Conservation (phyloP, 148 eudicot genomes). For the Persicaria tinctoria region DNA sequence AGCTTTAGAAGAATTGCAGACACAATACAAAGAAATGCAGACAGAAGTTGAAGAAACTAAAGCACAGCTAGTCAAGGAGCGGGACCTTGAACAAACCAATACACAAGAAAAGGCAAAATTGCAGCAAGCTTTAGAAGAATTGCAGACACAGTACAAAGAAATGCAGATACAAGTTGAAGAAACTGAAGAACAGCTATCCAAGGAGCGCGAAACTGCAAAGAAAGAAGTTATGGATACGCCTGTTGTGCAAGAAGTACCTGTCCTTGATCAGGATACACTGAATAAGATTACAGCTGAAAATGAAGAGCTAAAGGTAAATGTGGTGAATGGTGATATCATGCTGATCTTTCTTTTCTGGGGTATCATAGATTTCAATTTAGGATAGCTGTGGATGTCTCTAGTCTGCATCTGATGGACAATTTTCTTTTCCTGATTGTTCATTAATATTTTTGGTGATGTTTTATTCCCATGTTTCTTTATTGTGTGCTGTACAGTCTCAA, state of each 20-base stretch:
- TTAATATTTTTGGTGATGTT: neutral
- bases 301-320: slow-evolving; percentile 44
- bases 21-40: neutral
- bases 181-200: neutral
- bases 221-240: neutral
- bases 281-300: slow-evolving; percentile 54
- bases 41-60: slow-evolving; percentile 5
- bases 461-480: neutral
- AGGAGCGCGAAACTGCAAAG: neutral
- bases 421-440: neutral
- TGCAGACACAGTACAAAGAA: slow-evolving; percentile 2
- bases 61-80: slow-evolving; percentile 1
- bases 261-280: slow-evolving; percentile 34
- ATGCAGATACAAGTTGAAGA: slow-evolving; percentile 5
- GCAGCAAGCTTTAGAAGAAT: slow-evolving; percentile 12
- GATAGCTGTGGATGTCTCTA: no score
- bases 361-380: neutral
- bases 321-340: slow-evolving; percentile 1
- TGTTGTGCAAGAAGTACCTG: neutral
- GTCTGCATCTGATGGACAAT: no score
- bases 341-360: neutral
- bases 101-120: slow-evolving; percentile 47
- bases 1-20: slow-evolving; percentile 10
- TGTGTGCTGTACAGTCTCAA: slow-evolving; percentile 30
- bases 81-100: slow-evolving; percentile 24